phyloP scores from a whole-genome alignment of 2,329 filamentous ascomycete species.

The Botrytis sinoallii region DNA sequence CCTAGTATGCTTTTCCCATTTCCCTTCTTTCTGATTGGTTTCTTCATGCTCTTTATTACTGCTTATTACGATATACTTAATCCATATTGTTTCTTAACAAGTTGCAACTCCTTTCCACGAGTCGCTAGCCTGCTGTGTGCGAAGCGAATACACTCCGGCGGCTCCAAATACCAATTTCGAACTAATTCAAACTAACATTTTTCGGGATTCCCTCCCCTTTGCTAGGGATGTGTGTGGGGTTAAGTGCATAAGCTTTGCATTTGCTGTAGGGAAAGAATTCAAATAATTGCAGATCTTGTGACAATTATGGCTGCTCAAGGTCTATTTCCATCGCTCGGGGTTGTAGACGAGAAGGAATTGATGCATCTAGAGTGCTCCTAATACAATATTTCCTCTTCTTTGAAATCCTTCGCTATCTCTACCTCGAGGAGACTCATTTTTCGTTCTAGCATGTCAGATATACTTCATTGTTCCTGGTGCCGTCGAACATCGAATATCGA shows the following conservation, averaged over 20 bases:
- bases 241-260: not conserved
- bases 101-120: constrained; percentile 10
- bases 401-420: not conserved
- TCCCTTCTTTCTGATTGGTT: not conserved
- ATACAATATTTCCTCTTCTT: not conserved
- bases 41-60: not conserved
- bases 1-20: not conserved
- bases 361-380: not conserved
- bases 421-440: not conserved
- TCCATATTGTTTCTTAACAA: not conserved
- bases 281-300: constrained; percentile 12
- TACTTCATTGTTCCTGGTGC: not conserved
- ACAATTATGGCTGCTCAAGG: not conserved
- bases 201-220: not conserved
- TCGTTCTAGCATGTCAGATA: not conserved
- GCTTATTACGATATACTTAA: not conserved
- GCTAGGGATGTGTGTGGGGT: constrained; percentile 2
- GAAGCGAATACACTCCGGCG: not conserved
- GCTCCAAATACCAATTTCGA: not conserved
- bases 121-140: not conserved
- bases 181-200: not conserved
- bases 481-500: not conserved
- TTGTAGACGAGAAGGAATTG: not conserved
- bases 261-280: not conserved
- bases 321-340: not conserved